Evolutionary conservation across 1,284 basidiomycete species (phyloP), one percentile per base, ranked within the genome.

Genomic region (Cutaneotrichosporon sp.): DNA sequence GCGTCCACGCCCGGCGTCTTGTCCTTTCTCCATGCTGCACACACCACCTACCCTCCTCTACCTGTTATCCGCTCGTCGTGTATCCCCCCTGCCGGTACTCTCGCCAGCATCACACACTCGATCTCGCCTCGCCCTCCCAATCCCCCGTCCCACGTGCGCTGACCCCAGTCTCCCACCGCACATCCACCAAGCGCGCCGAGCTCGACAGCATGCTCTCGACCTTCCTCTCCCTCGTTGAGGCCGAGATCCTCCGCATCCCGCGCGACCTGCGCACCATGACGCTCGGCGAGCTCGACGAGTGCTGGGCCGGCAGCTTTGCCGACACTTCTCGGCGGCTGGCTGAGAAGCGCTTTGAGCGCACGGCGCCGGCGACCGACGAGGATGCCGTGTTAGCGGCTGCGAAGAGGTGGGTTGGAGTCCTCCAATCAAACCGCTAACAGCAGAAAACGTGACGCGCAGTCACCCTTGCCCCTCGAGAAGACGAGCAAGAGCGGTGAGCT

Each of bases 171-270:
- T 50, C 49, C 24, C 54, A 60, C 45, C 63, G 57, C 22, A 61
- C 52, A 5, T 16, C 29, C 14, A 46, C 56, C 22, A 54, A 59
- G 57, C 58, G 59, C 27, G 34, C 42, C 18, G 49, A 59, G 18
- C 73, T 80, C 24, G 63, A 71, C 20, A 66, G 69, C 2, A 67
- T 72, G 3, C 68, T 81, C 16, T 56, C 60, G 0, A 72, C 76
- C 2, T 80, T 79, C 57, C 42, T 70, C 16, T 60, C 76, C 22
- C 70, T 76, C 5, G 74, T 75, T 62, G 75, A 77, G 54, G 70
- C 75, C 6, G 79, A 79, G 62, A 71, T 81, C 52, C 60, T 77
- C 52, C 64, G 69, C 49, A 77, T 81, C 50, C 80, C 80, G 3
- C 66, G 71, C 25, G 72, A 75, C 25, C 53, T 80, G 33, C 68